phyloP scores from a whole-genome alignment of 106 monocot genomes.

The Ottelia alismoides region DNA sequence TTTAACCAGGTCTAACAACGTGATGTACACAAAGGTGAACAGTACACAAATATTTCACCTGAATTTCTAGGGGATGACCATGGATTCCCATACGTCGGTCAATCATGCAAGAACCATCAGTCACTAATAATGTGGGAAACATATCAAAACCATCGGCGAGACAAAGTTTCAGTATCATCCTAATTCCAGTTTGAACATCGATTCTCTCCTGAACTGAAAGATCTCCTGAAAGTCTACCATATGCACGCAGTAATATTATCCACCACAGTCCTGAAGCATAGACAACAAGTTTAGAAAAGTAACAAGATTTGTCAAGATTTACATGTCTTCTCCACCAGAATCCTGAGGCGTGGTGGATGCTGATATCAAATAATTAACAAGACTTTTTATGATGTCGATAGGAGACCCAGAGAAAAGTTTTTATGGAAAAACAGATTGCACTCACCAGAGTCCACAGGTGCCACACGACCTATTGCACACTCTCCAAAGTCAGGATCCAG shows the following conservation, averaged over 20 bases:
- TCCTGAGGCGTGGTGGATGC: too few species aligned
- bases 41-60: conserved; percentile 21
- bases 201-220: too few species aligned
- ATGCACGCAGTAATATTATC: conserved; percentile 75
- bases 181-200: too few species aligned
- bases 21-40: too few species aligned
- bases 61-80: conserved; percentile 86
- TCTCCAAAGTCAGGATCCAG: conserved; percentile 88
- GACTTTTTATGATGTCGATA: too few species aligned
- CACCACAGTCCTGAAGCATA: conserved; percentile 73
- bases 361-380: too few species aligned
- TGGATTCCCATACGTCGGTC: conserved; percentile 84
- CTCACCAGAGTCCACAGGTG: conserved; percentile 80
- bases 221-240: conserved; percentile 83
- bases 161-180: too few species aligned
- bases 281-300: too few species aligned
- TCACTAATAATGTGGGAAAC: too few species aligned
- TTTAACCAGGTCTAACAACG: too few species aligned
- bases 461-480: conserved; percentile 75
- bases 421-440: neutral
- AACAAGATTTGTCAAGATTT: neutral
- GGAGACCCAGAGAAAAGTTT: neutral
- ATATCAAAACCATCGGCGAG: too few species aligned
- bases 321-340: too few species aligned
- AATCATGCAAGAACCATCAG: conserved; percentile 88